A percentile compares a stretch with the other conserved stretches of the same genome.
phyloP scores from a whole-genome alignment of 75 land plant genomes.

The Selaginella tamariscina region DNA sequence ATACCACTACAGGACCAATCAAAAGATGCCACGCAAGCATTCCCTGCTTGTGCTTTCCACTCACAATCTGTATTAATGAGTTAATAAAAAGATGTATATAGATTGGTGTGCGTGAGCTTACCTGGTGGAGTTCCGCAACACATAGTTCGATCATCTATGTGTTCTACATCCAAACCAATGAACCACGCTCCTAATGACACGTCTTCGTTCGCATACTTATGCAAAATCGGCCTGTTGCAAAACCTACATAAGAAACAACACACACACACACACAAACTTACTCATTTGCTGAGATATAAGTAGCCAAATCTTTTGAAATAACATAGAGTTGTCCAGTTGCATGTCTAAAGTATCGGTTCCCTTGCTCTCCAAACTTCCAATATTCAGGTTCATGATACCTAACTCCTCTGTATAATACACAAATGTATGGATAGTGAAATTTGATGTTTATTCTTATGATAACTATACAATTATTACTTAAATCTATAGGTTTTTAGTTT shows the following conservation, averaged over 20 bases:
- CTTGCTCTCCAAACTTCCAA: slow-evolving; percentile 9
- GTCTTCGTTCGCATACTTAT: slow-evolving; percentile 11
- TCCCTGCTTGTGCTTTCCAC: slow-evolving; percentile 88
- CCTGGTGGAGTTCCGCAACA: slow-evolving; percentile 11
- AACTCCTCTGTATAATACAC: slow-evolving; percentile 11
- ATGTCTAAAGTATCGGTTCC: slow-evolving; percentile 7
- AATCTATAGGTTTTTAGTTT: not conserved
- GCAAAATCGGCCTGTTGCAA: slow-evolving; percentile 1
- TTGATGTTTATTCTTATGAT: too few species aligned
- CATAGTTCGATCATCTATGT: not conserved
- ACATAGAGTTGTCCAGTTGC: slow-evolving; percentile 8
- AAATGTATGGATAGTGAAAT: too few species aligned
- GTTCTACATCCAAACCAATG: slow-evolving; percentile 11
- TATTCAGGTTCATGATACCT: slow-evolving; percentile 10
- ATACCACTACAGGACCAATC: slow-evolving; percentile 91
- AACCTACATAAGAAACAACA: not conserved
- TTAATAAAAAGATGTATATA: not conserved
- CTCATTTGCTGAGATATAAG: slow-evolving; percentile 1
- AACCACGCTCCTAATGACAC: slow-evolving; percentile 6
- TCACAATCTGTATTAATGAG: slow-evolving; percentile 50
- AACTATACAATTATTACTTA: too few species aligned
- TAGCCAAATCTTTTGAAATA: slow-evolving; percentile 3
- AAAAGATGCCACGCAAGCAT: slow-evolving; percentile 71
- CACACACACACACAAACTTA: not conserved
- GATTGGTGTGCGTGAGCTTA: not conserved